Base-by-base conservation (phyloP, 371 early-diverging fungal species). In the Parasitella parasitica region DNA sequence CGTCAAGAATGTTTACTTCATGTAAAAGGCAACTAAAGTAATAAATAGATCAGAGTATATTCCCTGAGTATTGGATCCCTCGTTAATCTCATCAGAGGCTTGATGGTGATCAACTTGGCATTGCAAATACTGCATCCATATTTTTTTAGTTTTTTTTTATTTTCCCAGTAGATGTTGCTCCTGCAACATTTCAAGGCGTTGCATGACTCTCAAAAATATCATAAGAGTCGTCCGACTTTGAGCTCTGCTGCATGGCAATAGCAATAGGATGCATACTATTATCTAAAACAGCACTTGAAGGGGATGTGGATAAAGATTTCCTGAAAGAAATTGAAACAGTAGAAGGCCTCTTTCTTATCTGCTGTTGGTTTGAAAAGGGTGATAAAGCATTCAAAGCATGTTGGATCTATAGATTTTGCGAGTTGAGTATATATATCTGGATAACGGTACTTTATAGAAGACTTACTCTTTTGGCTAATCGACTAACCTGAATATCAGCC, bases 401-500 rank as follows among this genome's bases (percentile, higher is more conserved):
- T 48, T 59, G 64, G 6, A 64, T 51, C 64, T 64, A 41, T 8
- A 36, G 26, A n/a, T n/a, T n/a, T n/a, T n/a, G n/a, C n/a, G n/a
- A n/a, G n/a, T n/a, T 37, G 20, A 11, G 22, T 26, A 41, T 9
- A 32, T n/a, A n/a, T n/a, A n/a, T n/a, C n/a, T n/a, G n/a, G n/a
- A n/a, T n/a, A n/a, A n/a, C n/a, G n/a, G n/a, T n/a, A n/a, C n/a
- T n/a, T n/a, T n/a, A n/a, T n/a, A n/a, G n/a, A 38, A n/a, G 2
- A 39, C 41, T 55, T 55, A 55, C 56, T 26, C 56, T 38, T 28
- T 61, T 69, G n/a, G 62, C 27, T 12, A 70, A 39, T 41, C 54
- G 39, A 64, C 73, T 51, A 59, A 79, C 73, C 37, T 67, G 63
- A 27, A 39, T 53, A 30, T 85, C 84, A n/a, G 81, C 70, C 30